Conservation (phyloP, 2,329 filamentous ascomycete species). For the Fusarium bactridioides region DNA sequence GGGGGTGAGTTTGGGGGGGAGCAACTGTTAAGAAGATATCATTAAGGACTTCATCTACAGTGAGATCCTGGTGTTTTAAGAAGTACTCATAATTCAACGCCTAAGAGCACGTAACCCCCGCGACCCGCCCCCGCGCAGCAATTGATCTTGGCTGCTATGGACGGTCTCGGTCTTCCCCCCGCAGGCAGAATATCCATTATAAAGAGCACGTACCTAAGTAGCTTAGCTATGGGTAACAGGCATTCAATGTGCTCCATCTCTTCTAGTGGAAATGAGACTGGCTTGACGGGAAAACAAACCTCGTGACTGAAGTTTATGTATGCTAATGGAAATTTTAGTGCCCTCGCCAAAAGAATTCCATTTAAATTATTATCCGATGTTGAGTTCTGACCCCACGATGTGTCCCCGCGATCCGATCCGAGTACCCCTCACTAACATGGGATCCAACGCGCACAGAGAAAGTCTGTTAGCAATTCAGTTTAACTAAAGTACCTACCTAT, state of each 20-base stretch:
- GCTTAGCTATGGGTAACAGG: not conserved
- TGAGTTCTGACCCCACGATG: slow-evolving; percentile 16
- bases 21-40: too few relatives aligned
- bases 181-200: not conserved
- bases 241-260: not conserved
- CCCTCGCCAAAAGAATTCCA: not conserved
- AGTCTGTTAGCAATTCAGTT: not conserved
- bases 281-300: not conserved
- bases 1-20: slow-evolving; percentile 31
- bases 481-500: not conserved
- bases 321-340: not conserved
- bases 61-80: too few relatives aligned
- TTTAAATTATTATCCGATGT: not conserved
- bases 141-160: not conserved
- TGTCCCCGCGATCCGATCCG: slow-evolving; percentile 14
- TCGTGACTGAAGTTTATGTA: not conserved
- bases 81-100: too few relatives aligned
- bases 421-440: slow-evolving; percentile 15
- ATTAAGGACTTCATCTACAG: too few relatives aligned
- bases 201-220: not conserved
- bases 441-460: not conserved
- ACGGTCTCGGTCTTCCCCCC: not conserved
- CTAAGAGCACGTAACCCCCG: not conserved
- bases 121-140: slow-evolving; percentile 24
- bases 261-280: not conserved